Evolutionary conservation across 2,329 filamentous ascomycete species (phyloP).

Genomic region (Aspergillus sp.): DNA sequence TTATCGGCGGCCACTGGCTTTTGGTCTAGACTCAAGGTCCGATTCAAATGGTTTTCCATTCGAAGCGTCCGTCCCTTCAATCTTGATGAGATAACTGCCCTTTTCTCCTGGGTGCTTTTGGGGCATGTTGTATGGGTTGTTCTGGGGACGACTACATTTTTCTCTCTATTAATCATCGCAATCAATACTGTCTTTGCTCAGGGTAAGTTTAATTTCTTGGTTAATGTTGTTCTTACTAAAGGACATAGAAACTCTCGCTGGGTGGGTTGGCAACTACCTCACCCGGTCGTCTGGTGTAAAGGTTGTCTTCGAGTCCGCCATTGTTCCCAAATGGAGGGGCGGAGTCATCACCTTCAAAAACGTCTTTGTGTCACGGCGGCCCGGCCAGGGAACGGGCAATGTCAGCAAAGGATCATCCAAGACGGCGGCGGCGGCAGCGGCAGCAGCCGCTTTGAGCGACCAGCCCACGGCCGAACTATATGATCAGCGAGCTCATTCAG

Average conservation of each 20-base stretch:
- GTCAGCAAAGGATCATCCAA: constrained; percentile 91
- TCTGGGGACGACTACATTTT: constrained; percentile 96
- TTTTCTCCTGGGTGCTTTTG: constrained; percentile 91
- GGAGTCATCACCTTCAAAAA: constrained; percentile 97
- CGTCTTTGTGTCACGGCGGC: constrained; percentile 90
- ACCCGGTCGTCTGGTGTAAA: constrained; percentile 92
- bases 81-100: constrained; percentile 92
- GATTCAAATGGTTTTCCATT: constrained; percentile 98
- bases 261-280: constrained; percentile 93
- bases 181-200: constrained; percentile 98
- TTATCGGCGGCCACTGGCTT: constrained; percentile 90
- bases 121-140: constrained; percentile 95
- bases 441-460: constrained; percentile 64
- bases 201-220: constrained; percentile 56
- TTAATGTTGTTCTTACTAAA: constrained; percentile 28
- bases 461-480: constrained; percentile 47
- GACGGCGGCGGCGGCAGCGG: constrained; percentile 82
- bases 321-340: constrained; percentile 93
- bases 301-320: constrained; percentile 95
- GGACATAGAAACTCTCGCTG: constrained; percentile 77
- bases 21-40: constrained; percentile 84
- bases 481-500: constrained; percentile 27
- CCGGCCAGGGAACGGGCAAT: constrained; percentile 77
- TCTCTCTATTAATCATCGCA: constrained; percentile 85
- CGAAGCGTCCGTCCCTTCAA: constrained; percentile 93